Base-by-base conservation (phyloP, 2,329 filamentous ascomycete genomes). In the Aspergillus terreus region DNA sequence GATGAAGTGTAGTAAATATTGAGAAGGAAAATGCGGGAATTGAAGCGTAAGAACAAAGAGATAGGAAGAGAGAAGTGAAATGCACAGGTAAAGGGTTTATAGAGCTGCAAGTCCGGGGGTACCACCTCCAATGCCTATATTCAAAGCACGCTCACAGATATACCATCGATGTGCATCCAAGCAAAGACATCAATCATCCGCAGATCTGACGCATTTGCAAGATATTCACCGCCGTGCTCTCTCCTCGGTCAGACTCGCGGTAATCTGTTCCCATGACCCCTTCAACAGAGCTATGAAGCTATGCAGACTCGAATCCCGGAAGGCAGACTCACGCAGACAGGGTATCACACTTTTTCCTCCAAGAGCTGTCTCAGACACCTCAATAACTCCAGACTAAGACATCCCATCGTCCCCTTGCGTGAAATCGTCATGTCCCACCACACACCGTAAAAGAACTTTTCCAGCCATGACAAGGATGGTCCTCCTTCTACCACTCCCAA, bases 311-410 rank as follows among this genome's bases (percentile, higher is more conserved):
- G 62, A 63, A 65, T 63, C 63, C 65, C 61, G 57, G 57, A 64
- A 67, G 66, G 66, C 65, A 70, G 65, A 71, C 67, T 65, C 66
- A 62, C 64, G 65, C 65, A 66, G 62, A 64, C 68, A 70, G 70
- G 70, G 70, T 72, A 72, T 72, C 70, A 72, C 70, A 72, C 65
- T 71, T 71, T 71, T 70, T 67, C 63, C 64, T 70, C 63, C 63
- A 63, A 66, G 66, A 68, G 64, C 57, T 70, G 65, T 68, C 64
- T 63, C 64, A 69, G 63, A 69, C 67, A 70, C 60, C 68, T 68
- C 65, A 58, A 63, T 59, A 67, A 69, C 65, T 69, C 67, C 67
- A 70, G 62, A 60, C 56, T 61, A 67, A 66, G 62, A 61, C 58
- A 63, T 62, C 54, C 61, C 62, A 60, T 57, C 60, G 41, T 52